Conservation (phyloP, 768 basidiomycete species). For the Pulveroboletus ravenelii region DNA sequence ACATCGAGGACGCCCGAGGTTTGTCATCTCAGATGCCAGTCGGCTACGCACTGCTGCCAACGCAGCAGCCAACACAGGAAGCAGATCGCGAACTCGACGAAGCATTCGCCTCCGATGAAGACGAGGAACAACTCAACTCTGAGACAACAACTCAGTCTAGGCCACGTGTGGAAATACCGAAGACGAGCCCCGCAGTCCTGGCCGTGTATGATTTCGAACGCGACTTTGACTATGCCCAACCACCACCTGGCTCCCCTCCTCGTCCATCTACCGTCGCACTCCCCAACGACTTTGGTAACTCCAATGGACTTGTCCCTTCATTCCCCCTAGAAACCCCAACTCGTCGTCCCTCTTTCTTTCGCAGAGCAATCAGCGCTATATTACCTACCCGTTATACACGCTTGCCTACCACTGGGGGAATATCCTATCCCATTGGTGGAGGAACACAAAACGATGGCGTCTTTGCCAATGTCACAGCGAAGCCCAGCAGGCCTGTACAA, state of each 20-base stretch:
- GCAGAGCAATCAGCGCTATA: slow-evolving; percentile 52
- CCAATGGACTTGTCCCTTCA: slow-evolving; percentile 60
- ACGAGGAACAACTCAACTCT: slow-evolving; percentile 27
- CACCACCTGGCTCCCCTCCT: slow-evolving; percentile 80
- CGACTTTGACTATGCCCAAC: slow-evolving; percentile 60
- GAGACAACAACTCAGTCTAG: slow-evolving; percentile 27
- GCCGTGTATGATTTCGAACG: slow-evolving; percentile 67
- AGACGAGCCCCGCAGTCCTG: slow-evolving; percentile 2
- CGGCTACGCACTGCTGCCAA: slow-evolving; percentile 51
- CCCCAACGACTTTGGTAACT: slow-evolving; percentile 68
- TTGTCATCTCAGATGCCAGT: slow-evolving; percentile 37
- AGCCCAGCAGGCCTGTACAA: slow-evolving; percentile 53
- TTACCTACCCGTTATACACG: slow-evolving; percentile 63
- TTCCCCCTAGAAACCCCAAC: slow-evolving; percentile 34
- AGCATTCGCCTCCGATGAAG: slow-evolving; percentile 63
- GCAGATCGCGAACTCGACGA: slow-evolving; percentile 66
- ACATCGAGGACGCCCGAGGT: background rate
- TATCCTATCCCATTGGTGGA: slow-evolving; percentile 46
- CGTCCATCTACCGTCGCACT: slow-evolving; percentile 49
- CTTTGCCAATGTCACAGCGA: slow-evolving; percentile 91
- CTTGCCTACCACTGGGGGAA: slow-evolving; percentile 40
- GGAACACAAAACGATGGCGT: slow-evolving; percentile 89
- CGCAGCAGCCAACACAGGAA: slow-evolving; percentile 40
- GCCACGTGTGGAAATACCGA: slow-evolving; percentile 16
- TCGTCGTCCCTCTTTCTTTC: slow-evolving; percentile 49